Evolutionary conservation across 352 stramenopile species (phyloP).

Genomic region (Phytophthora multivora): DNA sequence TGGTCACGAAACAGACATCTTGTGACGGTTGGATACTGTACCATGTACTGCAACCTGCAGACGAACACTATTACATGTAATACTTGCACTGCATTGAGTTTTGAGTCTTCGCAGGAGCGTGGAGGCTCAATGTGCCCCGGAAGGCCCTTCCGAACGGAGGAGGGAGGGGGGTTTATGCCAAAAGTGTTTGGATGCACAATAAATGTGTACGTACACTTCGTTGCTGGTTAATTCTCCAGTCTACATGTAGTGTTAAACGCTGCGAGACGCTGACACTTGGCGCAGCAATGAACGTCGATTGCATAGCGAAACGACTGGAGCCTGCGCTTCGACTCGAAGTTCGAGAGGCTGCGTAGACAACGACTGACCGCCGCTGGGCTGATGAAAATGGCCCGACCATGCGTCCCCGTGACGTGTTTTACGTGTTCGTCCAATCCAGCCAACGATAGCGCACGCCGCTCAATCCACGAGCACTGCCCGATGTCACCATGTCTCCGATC

Average conservation of each 20-base stretch:
- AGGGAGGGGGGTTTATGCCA: background rate
- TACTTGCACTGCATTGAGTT: background rate
- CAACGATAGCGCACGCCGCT: background rate
- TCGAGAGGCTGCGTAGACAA: too few relatives aligned
- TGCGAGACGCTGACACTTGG: background rate
- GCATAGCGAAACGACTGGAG: conserved; percentile 10
- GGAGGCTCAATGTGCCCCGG: too few relatives aligned
- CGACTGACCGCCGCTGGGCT: background rate
- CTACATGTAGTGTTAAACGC: conserved; percentile 6
- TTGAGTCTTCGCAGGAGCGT: background rate
- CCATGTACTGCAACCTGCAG: too few relatives aligned
- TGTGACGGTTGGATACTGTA: background rate
- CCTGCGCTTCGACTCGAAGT: background rate
- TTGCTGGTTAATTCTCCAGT: background rate
- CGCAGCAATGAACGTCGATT: background rate
- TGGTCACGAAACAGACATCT: conserved; percentile 5
- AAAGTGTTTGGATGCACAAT: background rate
- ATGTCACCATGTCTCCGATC: background rate
- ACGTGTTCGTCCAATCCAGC: conserved; percentile 24
- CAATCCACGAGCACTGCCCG: background rate
- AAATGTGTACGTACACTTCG: too few relatives aligned
- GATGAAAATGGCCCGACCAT: conserved; percentile 19
- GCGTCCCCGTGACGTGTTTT: conserved; percentile 12
- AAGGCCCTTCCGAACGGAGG: too few relatives aligned
- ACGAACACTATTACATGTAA: background rate